These are phyloP conservation scores for Anacardium occidentale DNA, from an alignment of 345 rosid genomes.

Conservation along the genomic window DNA sequence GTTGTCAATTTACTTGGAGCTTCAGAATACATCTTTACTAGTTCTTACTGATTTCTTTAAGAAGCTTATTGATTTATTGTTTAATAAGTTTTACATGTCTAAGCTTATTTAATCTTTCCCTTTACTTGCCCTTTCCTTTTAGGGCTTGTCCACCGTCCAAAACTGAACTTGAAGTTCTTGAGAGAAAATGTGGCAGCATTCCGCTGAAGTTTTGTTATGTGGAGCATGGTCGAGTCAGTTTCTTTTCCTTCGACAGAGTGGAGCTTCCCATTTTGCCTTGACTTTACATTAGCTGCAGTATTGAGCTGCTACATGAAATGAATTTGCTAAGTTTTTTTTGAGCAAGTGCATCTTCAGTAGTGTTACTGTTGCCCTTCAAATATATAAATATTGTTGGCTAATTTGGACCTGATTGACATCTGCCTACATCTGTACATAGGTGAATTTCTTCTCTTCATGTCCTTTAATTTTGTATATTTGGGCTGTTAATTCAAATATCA, in stretches of 20 bases:
- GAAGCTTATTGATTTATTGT: background rate
- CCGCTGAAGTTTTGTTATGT: conserved; percentile 63
- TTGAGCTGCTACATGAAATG: background rate
- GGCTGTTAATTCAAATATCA: background rate
- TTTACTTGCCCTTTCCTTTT: conserved; percentile 15
- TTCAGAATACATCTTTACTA: background rate
- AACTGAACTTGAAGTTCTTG: conserved; percentile 50
- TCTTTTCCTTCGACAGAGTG: conserved; percentile 47
- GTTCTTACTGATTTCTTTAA: background rate
- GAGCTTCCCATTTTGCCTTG: conserved; percentile 54
- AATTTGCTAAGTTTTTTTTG: background rate
- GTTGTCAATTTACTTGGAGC: background rate
- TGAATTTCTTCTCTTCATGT: background rate
- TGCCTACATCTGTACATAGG: background rate
- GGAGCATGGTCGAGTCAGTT: conserved; percentile 65
- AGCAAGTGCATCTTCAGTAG: background rate
- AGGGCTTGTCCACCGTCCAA: conserved; percentile 61
- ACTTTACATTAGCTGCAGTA: background rate
- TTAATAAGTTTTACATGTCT: background rate
- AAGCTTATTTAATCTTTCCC: background rate
- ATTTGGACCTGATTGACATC: background rate
- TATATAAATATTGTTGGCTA: background rate
- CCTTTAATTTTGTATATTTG: background rate
- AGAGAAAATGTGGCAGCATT: conserved; percentile 38
- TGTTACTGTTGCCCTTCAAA: background rate